Conservation (phyloP, 805 yeast genomes). For the Barnettozyma populi region DNA sequence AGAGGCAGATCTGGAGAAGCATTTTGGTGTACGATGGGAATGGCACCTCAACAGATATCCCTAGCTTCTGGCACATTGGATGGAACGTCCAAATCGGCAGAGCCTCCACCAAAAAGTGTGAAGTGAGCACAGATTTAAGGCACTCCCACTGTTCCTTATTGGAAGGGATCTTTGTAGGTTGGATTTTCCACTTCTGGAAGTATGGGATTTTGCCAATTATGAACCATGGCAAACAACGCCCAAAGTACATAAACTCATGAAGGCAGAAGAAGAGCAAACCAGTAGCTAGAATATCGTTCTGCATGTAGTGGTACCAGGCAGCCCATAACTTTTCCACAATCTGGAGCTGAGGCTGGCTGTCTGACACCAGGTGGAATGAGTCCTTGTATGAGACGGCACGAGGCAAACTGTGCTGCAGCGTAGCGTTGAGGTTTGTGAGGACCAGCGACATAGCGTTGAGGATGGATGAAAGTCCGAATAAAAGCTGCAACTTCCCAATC, state of each 20-base stretch:
- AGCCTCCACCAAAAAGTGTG: slow-evolving; percentile 91
- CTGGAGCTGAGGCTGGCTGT: slow-evolving; percentile 7
- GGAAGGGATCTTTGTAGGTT: slow-evolving; percentile 77
- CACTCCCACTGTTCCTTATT: slow-evolving; percentile 90
- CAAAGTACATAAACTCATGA: slow-evolving; percentile 89
- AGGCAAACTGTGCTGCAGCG: slow-evolving; percentile 14
- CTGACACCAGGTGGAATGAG: slow-evolving; percentile 11
- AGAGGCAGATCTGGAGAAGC: slow-evolving; percentile 60
- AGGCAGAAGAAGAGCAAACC: slow-evolving; percentile 76
- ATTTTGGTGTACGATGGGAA: slow-evolving; percentile 67
- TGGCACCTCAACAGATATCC: slow-evolving; percentile 75
- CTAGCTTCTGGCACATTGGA: slow-evolving; percentile 78
- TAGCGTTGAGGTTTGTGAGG: slow-evolving; percentile 12
- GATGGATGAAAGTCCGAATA: neutral
- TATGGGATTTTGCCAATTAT: slow-evolving; percentile 80
- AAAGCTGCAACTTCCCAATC: neutral
- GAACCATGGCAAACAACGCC: slow-evolving; percentile 90
- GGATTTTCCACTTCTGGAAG: slow-evolving; percentile 84
- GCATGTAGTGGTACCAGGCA: slow-evolving; percentile 75
- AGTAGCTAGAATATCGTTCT: slow-evolving; percentile 87
- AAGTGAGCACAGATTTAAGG: slow-evolving; percentile 71
- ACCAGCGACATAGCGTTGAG: slow-evolving; percentile 16
- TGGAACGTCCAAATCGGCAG: slow-evolving; percentile 97
- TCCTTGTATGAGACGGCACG: slow-evolving; percentile 12
- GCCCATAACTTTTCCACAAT: slow-evolving; percentile 78